These are phyloP conservation scores for Diaporthe velutina DNA, from an alignment of 2,329 filamentous ascomycete species.

Conservation along the genomic window DNA sequence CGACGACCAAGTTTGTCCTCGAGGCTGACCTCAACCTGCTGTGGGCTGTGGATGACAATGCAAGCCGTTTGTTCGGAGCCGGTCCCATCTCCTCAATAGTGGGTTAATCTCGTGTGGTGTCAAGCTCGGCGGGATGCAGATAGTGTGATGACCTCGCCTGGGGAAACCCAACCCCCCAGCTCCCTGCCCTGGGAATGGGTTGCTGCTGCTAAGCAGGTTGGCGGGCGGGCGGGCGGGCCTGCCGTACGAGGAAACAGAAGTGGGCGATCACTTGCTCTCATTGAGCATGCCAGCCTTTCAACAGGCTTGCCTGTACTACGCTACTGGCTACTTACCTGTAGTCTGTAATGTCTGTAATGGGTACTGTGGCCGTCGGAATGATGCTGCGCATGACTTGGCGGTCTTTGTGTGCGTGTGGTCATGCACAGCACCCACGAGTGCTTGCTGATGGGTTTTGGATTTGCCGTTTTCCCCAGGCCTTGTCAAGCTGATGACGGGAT, in stretches of 20 bases:
- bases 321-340: not conserved
- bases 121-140: not conserved
- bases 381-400: constrained; percentile 7
- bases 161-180: not conserved
- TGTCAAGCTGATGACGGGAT: constrained; percentile 7
- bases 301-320: not conserved
- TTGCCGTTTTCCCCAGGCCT: not conserved
- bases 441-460: not conserved
- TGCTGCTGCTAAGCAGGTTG: not conserved
- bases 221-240: not conserved
- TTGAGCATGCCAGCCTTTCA: not conserved
- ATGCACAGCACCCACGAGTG: not conserved
- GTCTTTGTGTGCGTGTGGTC: constrained; percentile 6
- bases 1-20: not conserved
- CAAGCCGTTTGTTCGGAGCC: not conserved
- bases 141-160: constrained; percentile 11
- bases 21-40: constrained; percentile 25
- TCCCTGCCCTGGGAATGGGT: not conserved
- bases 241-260: not conserved
- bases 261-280: not conserved
- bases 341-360: too few relatives aligned
- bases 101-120: not conserved
- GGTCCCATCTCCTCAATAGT: not conserved
- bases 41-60: constrained; percentile 5
- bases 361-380: not conserved